Evolutionary conservation across 768 basidiomycete genomes (phyloP), one percentile per base, ranked within the genome.

Genomic region (Lyophyllum shimeji): DNA sequence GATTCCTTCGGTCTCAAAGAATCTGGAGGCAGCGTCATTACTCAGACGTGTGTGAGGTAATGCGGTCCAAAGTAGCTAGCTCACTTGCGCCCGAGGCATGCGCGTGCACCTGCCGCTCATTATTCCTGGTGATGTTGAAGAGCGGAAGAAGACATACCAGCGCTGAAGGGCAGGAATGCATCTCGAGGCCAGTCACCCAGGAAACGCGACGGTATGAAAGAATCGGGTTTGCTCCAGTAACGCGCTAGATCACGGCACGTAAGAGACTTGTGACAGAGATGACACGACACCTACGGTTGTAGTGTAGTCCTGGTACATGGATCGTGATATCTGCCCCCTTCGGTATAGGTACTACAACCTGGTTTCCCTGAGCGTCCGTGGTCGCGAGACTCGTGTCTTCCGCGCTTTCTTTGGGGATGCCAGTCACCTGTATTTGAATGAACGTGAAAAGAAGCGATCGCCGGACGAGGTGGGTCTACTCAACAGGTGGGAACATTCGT

Each of bases 81-180:
- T 50, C 27, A 77, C 78, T 72, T 74, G 53, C 76, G 68, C 40
- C 79, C 79, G 21, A 80, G 61, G 63, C 79, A 82, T 27, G 73
- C 73, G 7, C 80, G 71, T n/a, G 74, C 66, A 42, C 77, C 77
- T 74, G 50, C 11, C n/a, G 45, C 13, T 3, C 8, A 18, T 52
- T 31, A 43, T 27, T 27, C 24, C 39, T 45, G 13, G 20, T 40
- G 0, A 11, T 24, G 17, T 13, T n/a, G n/a, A n/a, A n/a, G 18
- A 27, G 9, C 4, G 9, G n/a, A 56, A 24, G 34, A n/a, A 20
- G n/a, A 57, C 67, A 52, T 51, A 71, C 80, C 80, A 44, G 65
- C 70, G 52, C 77, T 80, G 62, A 83, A 83, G 3, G 82, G 80
- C 24, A 81, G 37, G 61, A 82, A 83, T 0, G 82, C 83, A 60